Conservation (phyloP, 306 rosid genomes). For the Rosa rugosa region DNA sequence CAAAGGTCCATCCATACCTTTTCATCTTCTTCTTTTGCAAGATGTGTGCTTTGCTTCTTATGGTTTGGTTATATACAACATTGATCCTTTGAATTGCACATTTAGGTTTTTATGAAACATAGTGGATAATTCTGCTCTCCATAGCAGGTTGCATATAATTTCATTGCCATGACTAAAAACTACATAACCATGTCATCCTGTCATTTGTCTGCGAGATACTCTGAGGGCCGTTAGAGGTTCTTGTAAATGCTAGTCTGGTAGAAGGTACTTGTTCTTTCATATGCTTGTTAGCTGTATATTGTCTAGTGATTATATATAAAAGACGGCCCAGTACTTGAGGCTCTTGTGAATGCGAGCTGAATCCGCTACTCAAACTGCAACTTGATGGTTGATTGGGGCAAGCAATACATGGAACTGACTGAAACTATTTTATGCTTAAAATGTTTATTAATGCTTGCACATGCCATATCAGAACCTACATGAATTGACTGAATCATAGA, state of each 20-base stretch:
- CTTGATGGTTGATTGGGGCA: not conserved
- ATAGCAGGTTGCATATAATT: not conserved
- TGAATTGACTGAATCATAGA: not conserved
- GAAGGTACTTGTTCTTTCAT: constrained; percentile 11
- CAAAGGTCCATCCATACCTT: constrained; percentile 81
- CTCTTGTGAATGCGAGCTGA: not conserved
- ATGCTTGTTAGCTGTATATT: constrained; percentile 5
- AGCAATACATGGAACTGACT: not conserved
- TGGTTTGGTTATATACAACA: constrained; percentile 19
- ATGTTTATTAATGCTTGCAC: not conserved
- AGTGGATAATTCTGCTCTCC: constrained; percentile 20
- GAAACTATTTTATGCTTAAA: not conserved
- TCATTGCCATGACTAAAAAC: not conserved
- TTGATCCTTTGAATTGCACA: constrained; percentile 20
- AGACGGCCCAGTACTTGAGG: not conserved
- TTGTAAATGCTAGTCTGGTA: constrained; percentile 19
- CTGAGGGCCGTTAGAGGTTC: not conserved
- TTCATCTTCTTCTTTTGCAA: constrained; percentile 32
- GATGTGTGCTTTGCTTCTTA: constrained; percentile 11
- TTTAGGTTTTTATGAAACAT: constrained; percentile 14
- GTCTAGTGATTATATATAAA: not conserved
- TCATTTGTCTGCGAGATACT: not conserved
- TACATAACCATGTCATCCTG: constrained; percentile 1
- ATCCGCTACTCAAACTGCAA: constrained; percentile 3
- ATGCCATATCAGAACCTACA: not conserved